phyloP scores from a whole-genome alignment of 371 early-diverging fungal species.

The Mortierella sp. region DNA sequence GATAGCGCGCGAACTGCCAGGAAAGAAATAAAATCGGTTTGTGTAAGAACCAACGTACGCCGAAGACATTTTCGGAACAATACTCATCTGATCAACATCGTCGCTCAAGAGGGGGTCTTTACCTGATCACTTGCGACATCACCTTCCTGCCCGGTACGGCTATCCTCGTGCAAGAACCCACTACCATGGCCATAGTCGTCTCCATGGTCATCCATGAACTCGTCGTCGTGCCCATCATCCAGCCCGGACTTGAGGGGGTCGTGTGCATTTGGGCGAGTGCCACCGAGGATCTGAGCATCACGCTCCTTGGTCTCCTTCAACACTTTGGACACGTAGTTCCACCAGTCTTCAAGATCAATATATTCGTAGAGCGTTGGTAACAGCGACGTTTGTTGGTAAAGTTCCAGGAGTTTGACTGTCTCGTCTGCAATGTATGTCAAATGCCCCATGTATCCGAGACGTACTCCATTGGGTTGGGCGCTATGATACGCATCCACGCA shows the following conservation, averaged over 20 bases:
- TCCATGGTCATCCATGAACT: slow-evolving; percentile 58
- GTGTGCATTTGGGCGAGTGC: slow-evolving; percentile 72
- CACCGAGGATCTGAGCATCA: slow-evolving; percentile 88
- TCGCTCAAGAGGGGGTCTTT: slow-evolving; percentile 9
- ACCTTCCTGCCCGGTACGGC: slow-evolving; percentile 57
- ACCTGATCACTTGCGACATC: slow-evolving; percentile 62
- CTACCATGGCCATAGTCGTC: slow-evolving; percentile 56
- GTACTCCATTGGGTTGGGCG: slow-evolving; percentile 81
- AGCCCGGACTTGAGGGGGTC: slow-evolving; percentile 40
- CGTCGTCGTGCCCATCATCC: slow-evolving; percentile 42
- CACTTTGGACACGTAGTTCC: slow-evolving; percentile 82
- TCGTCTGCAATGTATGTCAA: slow-evolving; percentile 95
- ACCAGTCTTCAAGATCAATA: slow-evolving; percentile 84
- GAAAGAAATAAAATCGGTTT: slow-evolving; percentile 7
- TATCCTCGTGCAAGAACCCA: slow-evolving; percentile 52
- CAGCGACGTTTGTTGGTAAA: slow-evolving; percentile 29
- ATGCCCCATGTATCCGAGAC: slow-evolving; percentile 97
- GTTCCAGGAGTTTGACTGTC: slow-evolving; percentile 85
- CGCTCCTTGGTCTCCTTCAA: slow-evolving; percentile 86
- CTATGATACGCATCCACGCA: slow-evolving; percentile 39
- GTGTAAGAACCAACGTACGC: too few species aligned
- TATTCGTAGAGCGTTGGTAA: slow-evolving; percentile 58
- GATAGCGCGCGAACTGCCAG: slow-evolving; percentile 71
- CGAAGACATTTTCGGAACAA: not conserved
- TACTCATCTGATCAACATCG: not conserved